Evolutionary conservation across 2,329 filamentous ascomycete genomes (phyloP), one percentile per base, ranked within the genome.

Genomic region (Botryotinia globosa): DNA sequence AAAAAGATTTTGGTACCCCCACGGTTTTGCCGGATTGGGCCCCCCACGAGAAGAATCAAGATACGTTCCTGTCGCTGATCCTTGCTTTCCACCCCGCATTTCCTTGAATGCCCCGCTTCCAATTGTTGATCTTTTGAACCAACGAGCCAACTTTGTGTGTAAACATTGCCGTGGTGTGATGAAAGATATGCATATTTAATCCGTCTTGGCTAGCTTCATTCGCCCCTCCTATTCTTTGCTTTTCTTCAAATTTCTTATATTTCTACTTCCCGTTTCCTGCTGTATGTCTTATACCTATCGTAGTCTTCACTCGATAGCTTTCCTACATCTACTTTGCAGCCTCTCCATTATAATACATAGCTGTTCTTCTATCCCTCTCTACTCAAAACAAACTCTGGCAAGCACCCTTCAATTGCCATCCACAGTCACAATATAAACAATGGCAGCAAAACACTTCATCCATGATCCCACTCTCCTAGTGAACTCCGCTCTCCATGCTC

Each of bases 361-460:
- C 67, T 48, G 8, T 45, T 16, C 64, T 59, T n/a, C 66, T 56
- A 22, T 56, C 37, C 8, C 37, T 59, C 10, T 34, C 10, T 3
- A 29, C 29, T 16, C 58, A 10, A 39, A 56, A 5, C 20, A 59
- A 25, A 25, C 18, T 25, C 32, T 61, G 39, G 22, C 18, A 58
- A 67, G 29, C 7, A 51, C 25, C 5, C 48, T 14, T 14, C 48
- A 51, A 51, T 51, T 51, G 25, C 12, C 48, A 20, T 58, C 44
- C 32, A 8, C 61, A 64, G 70, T 48, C 37, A 54, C 54, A 54
- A 71, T 7, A 54, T 64, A 61, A 70, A 78, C 72, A 71, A 85
- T 85, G 84, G 88, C 88, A 45, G 81, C 85, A 74, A 97, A 96
- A 85, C 94, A 98, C 84, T 97, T 98, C 85, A 89, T 97, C 85